A percentile compares a stretch with the other conserved stretches of the same genome.
These are phyloP conservation scores for Jackrogersella multiformis DNA, from an alignment of 495 filamentous ascomycete genomes.

Conservation along the genomic window DNA sequence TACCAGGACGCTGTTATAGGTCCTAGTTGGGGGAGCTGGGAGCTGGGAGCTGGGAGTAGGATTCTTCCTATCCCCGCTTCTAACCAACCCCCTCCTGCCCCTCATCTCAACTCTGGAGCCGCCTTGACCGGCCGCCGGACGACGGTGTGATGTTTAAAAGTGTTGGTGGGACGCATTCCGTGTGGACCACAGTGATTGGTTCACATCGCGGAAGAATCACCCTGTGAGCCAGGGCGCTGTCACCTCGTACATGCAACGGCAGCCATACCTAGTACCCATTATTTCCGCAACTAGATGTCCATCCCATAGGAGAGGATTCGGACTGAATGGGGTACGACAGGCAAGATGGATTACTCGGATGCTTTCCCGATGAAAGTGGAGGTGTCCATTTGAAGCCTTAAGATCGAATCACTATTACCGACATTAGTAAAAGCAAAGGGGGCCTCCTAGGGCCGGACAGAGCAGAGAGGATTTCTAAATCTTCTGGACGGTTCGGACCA, in stretches of 20 bases:
- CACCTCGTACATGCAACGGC: constrained; percentile 3
- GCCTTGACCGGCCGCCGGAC: background rate
- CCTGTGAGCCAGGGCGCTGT: background rate
- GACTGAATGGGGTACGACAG: too few species aligned
- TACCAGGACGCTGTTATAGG: background rate
- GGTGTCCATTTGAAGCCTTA: background rate
- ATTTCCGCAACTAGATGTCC: background rate
- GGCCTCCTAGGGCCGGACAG: too few species aligned
- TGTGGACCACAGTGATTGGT: background rate
- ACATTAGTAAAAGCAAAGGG: background rate
- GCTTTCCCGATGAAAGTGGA: background rate
- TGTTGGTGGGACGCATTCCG: background rate
- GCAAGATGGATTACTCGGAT: background rate
- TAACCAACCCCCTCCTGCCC: background rate
- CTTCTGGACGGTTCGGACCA: background rate
- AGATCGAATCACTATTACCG: background rate
- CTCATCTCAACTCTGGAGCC: background rate
- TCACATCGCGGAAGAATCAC: background rate
- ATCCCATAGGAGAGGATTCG: background rate
- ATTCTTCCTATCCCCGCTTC: constrained; percentile 11
- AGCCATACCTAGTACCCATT: background rate
- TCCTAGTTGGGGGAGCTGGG: background rate
- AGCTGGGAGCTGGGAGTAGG: background rate
- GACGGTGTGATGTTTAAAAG: background rate
- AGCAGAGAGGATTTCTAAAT: too few species aligned